Conservation (phyloP, 208 protist genomes). For the Willaertia magna region DNA sequence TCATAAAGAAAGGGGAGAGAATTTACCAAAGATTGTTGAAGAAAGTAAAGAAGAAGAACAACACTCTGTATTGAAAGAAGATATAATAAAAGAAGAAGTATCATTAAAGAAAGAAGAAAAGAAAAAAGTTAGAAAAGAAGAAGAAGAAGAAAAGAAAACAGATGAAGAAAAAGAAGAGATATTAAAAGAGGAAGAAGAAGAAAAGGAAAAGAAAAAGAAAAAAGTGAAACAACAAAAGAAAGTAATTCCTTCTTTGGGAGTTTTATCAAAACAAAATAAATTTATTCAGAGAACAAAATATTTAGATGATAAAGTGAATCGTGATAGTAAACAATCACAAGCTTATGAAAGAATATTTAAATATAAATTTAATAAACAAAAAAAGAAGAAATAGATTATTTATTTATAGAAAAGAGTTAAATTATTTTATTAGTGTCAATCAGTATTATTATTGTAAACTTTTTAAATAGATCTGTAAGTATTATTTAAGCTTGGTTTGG, state of each 20-base stretch:
- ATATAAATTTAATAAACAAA: neutral
- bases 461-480: no score
- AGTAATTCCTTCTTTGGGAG: neutral
- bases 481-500: no score
- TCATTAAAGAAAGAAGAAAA: neutral
- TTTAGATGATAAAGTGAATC: neutral
- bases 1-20: no score
- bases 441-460: no score
- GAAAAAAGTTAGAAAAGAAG: neutral
- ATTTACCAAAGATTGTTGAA: no score
- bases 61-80: neutral
- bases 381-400: neutral
- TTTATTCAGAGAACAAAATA: neutral
- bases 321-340: neutral
- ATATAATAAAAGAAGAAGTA: neutral
- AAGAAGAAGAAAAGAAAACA: neutral
- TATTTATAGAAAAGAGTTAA: no score
- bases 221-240: neutral
- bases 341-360: neutral
- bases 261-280: neutral
- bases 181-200: neutral
- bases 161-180: neutral
- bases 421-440: no score
- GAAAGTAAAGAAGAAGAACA: neutral
- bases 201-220: neutral